A percentile compares a stretch with the other conserved stretches of the same genome.
Evolutionary conservation across 768 basidiomycete genomes (phyloP).

Genomic region (Hygrocybe coccinea): DNA sequence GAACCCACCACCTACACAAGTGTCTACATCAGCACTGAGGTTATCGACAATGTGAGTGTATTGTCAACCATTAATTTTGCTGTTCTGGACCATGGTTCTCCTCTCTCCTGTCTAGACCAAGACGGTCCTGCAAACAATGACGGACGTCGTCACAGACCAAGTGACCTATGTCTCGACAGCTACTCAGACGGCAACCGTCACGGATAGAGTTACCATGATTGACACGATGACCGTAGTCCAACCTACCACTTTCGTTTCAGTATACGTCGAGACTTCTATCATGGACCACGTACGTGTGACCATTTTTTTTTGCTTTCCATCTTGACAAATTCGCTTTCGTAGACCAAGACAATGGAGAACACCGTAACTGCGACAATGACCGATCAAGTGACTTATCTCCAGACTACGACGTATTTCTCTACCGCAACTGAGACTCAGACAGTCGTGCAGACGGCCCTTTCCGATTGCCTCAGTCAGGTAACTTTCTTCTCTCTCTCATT

Average conservation of each 20-base stretch:
- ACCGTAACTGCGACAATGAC: constrained; percentile 52
- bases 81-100: constrained; percentile 1
- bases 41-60: constrained; percentile 54
- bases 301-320: background rate
- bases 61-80: background rate
- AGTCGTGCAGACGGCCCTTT: constrained; percentile 47
- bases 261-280: constrained; percentile 51
- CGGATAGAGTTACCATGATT: constrained; percentile 51
- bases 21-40: constrained; percentile 48
- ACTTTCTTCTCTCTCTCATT: background rate
- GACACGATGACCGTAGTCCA: constrained; percentile 46
- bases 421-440: constrained; percentile 34
- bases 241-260: constrained; percentile 56
- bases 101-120: constrained; percentile 37
- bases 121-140: constrained; percentile 50
- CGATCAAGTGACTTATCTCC: constrained; percentile 42
- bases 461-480: constrained; percentile 50
- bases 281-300: constrained; percentile 47
- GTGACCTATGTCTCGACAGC: constrained; percentile 54
- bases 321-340: constrained; percentile 4
- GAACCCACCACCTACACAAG: constrained; percentile 57
- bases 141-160: constrained; percentile 46
- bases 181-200: constrained; percentile 49
- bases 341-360: constrained; percentile 58
- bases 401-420: constrained; percentile 51